Base-by-base conservation (phyloP, 2,329 filamentous ascomycete genomes). In the Canariomyces notabilis region DNA sequence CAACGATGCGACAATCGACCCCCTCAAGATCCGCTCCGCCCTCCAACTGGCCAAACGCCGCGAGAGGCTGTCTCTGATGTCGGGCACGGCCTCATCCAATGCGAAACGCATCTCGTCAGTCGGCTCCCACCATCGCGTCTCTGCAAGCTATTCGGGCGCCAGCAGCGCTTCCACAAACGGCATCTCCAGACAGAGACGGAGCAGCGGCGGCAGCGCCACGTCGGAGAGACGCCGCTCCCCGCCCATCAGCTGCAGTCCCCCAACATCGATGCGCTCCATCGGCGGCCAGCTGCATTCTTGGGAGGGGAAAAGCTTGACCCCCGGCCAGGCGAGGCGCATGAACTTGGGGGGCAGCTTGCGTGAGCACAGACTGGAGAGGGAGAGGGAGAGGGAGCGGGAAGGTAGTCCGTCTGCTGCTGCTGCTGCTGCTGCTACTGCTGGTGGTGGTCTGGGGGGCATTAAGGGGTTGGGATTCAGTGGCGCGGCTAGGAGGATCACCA, bases 301-400 rank as follows among this genome's bases (percentile, higher is more conserved):
- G 26, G 26, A 52, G 16, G 42, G 43, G 20, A 46, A 56, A 31
- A 60, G 64, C 3, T 67, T 80, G 51, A 79, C 76, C 9, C 65
- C 73, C 1, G 76, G 75, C 2, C 77, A 81, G 57, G 77, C 76
- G 18, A 64, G 77, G 42, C 69, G 77, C 37, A 80, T 81, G 76
- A 75, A 78, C 54, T 61, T 80, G 47, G 69, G 71, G 29, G 68
- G 68, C 12, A 70, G 66, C 50, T 54, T 71, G 49, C 60, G 61
- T 48, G 26, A 29, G 26, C 26, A 29, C 9, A 29, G n/a, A n/a
- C 20, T 53, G 26, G 57, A 53, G 53, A 56, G 46, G 46, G 51
- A 44, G 22, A 6, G 14, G 21, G 39, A 15, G 34, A 21, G 16
- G 29, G 29, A n/a, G n/a, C n/a, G 44, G 5, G 21, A 29, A n/a